Base-by-base conservation (phyloP, 2,329 filamentous ascomycete genomes). In the Byssoonygena ceratinophila region DNA sequence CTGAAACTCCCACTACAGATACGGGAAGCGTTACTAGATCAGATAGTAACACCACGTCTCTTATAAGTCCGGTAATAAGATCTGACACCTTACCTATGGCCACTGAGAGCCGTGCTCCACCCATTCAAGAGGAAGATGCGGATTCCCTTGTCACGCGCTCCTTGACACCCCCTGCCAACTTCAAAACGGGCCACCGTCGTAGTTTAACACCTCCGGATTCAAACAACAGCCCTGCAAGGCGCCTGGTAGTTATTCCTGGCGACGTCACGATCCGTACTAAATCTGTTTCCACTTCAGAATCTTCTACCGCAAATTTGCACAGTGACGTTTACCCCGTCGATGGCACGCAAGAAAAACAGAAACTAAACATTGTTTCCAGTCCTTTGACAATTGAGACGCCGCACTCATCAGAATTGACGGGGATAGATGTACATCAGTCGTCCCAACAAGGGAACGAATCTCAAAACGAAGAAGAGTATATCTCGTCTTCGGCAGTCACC, bases 11-110 rank as follows among this genome's bases (percentile, higher is more conserved):
- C 4, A 69, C 74, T 39, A 77, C 78, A 2, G 70, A 74, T 8
- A 76, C 76, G n/a, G 72, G 70, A 50, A 75, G 69, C 37, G 67
- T 81, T n/a, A 71, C 68, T 32, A 71, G 81, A 55, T 82, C 78
- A 50, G 78, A 83, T 58, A 84, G 80, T 53, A 76, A 76, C 55
- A 81, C 80, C 56, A 83, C 81, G 7, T 74, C 76, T 46, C 73
- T 73, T 25, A 80, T 85, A 56, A 84, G 81, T 61, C 82, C 82
- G 1, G 84, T 85, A 51, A 82, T 84, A 64, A 77, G 73, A 57
- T 69, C 72, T 16, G n/a, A 52, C n/a, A 45, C 20, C n/a, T 2
- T 29, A 1, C 20, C 40, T 32, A 31, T 18, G 11, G 2, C 18
- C 8, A 2, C 22, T 16, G 40, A 61, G 76, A 80, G 56, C 67